Evolutionary conservation across 1,139 yeast genomes (phyloP), one percentile per base, ranked within the genome.

Genomic region (Lodderomyces parapsilosis): DNA sequence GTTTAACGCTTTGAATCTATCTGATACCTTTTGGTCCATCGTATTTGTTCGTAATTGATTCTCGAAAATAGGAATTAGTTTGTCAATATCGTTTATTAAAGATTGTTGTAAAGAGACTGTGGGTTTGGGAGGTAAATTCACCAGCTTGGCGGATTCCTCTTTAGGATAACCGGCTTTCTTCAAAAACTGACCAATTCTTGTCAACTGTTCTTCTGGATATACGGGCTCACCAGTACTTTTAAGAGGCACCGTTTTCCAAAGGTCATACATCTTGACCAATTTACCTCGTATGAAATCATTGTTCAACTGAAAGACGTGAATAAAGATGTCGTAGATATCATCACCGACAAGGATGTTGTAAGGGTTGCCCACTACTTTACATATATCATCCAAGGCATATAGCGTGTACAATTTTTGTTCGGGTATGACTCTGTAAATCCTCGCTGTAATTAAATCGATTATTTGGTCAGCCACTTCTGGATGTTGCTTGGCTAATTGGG

Each of bases 361-460:
- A 1, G 98, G 97, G 48, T 82, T 78, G 6, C 97, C 97, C 18
- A 89, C 84, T 54, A 84, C 87, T 63, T 93, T 93, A 64, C 95
- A 86, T 38, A 93, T 86, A n/a, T 97, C 90, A 62, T 93, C 99
- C 45, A 93, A 66, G 40, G 91, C 74, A 59, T 91, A 93, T 51
- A 93, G 73, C 3, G 94, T 82, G 55, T 80, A 93, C 43, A 93
- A 73, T 63, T 93, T 93, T 53, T 88, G 91, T 17, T 79, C 78
- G 1, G 98, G 98, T 4, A 87, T 61, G 44, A 68, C 61, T 45
- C 63, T 64, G 59, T 73, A 60, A 51, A 79, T 79, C 59, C 86
- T 76, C 46, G 74, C 73, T 40, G 86, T 77, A 56, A 93, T 78
- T 20, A 90, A 87, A 47, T 78, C 79, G 33, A 86, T 79, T 44